A percentile compares a stretch with the other conserved stretches of the same genome.
Evolutionary conservation across 352 stramenopile genomes (phyloP).

Genomic region (Pythium insidiosum): DNA sequence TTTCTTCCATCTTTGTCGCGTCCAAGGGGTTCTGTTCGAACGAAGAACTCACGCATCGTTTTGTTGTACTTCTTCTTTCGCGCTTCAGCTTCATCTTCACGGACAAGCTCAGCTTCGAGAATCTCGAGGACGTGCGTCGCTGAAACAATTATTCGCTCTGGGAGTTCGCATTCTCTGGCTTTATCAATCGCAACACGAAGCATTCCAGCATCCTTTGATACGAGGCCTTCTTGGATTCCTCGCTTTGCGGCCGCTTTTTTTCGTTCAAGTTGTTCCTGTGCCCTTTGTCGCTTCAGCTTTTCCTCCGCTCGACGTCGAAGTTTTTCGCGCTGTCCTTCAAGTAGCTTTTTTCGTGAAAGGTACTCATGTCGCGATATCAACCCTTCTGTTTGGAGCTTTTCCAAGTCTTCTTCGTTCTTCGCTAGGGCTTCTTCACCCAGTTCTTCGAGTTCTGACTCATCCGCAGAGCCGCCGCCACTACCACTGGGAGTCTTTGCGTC

Average conservation of each 20-base stretch:
- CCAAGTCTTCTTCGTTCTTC: constrained; percentile 71
- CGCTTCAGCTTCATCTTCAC: constrained; percentile 52
- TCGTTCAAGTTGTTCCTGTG: constrained; percentile 56
- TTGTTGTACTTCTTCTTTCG: constrained; percentile 60
- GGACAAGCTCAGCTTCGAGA: constrained; percentile 48
- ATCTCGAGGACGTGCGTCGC: constrained; percentile 71
- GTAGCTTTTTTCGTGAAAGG: constrained; percentile 57
- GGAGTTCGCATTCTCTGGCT: constrained; percentile 57
- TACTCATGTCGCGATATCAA: constrained; percentile 81
- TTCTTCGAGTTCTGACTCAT: constrained; percentile 62
- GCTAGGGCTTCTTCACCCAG: constrained; percentile 50
- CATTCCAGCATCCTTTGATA: constrained; percentile 45
- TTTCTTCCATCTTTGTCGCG: constrained; percentile 42
- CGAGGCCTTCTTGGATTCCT: constrained; percentile 49
- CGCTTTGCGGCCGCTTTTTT: constrained; percentile 56
- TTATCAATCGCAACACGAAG: constrained; percentile 61
- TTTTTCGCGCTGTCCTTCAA: constrained; percentile 59
- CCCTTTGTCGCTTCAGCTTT: constrained; percentile 56
- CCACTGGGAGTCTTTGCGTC: constrained; percentile 25
- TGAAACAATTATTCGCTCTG: constrained; percentile 56
- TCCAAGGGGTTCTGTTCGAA: constrained; percentile 69
- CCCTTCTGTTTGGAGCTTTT: constrained; percentile 46
- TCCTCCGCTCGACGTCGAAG: constrained; percentile 43
- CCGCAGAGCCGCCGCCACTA: constrained; percentile 18
- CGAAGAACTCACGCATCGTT: constrained; percentile 54